phyloP scores from a whole-genome alignment of 306 rosid species.

The Rosa chinensis region DNA sequence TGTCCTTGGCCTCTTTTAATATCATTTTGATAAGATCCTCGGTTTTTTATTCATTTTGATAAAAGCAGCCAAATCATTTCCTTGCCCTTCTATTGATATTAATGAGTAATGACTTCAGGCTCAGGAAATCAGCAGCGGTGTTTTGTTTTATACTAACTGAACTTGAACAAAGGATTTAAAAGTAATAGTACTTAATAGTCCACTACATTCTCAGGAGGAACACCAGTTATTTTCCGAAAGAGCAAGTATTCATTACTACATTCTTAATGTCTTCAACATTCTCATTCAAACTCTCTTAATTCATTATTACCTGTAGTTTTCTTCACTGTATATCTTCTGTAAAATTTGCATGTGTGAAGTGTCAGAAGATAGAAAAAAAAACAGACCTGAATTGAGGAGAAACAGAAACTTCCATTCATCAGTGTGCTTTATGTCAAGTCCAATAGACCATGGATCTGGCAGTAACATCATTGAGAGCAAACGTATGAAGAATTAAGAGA shows the following conservation, averaged over 20 bases:
- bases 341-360: neutral
- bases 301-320: neutral
- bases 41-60: neutral
- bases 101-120: neutral
- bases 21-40: neutral
- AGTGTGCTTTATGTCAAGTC: conserved; percentile 54
- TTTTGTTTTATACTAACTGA: neutral
- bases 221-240: neutral
- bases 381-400: neutral
- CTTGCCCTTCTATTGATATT: neutral
- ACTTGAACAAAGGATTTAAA: neutral
- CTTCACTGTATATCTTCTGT: neutral
- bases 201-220: neutral
- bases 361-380: neutral
- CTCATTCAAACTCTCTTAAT: neutral
- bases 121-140: neutral
- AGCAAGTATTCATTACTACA: neutral
- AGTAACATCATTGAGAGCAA: conserved; percentile 60
- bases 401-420: conserved; percentile 46
- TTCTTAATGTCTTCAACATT: neutral
- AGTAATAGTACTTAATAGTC: neutral
- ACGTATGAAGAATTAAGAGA: conserved; percentile 43
- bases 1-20: neutral
- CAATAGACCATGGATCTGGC: conserved; percentile 71
- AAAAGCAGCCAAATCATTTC: neutral